These are phyloP conservation scores for Exophiala phaeomuriformis DNA, from an alignment of 2,329 filamentous ascomycete species.

Conservation along the genomic window DNA sequence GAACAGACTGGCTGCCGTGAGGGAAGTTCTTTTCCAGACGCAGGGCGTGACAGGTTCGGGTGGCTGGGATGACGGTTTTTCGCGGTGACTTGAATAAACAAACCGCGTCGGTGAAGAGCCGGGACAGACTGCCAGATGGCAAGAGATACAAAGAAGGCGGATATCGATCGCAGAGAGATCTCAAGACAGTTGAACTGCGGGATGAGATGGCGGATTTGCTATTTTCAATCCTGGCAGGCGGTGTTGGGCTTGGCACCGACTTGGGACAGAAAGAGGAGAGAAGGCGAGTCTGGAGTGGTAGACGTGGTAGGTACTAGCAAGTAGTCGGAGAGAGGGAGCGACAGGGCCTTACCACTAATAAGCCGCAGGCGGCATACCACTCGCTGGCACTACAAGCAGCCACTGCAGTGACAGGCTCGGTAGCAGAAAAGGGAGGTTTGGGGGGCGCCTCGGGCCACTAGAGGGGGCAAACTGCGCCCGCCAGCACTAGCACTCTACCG, in stretches of 20 bases:
- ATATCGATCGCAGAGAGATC: conserved; percentile 3
- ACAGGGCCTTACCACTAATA: too few relatives aligned
- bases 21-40: conserved; percentile 16
- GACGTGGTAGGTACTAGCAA: background rate
- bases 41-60: conserved; percentile 5
- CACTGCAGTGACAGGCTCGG: background rate
- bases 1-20: conserved; percentile 18
- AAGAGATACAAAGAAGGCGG: background rate
- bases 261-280: conserved; percentile 3
- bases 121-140: conserved; percentile 3
- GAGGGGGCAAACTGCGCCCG: background rate
- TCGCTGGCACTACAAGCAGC: background rate
- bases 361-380: too few relatives aligned
- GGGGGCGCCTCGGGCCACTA: too few relatives aligned
- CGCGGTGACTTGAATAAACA: background rate
- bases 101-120: background rate
- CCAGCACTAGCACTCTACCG: background rate
- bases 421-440: too few relatives aligned
- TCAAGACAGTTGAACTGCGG: conserved; percentile 6
- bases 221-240: conserved; percentile 24
- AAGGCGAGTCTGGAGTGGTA: background rate
- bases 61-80: conserved; percentile 4
- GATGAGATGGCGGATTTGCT: conserved; percentile 17
- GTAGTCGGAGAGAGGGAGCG: too few relatives aligned
- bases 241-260: conserved; percentile 5